Conservation (phyloP, 2,329 filamentous ascomycete genomes). For the Epichloe hybrida region DNA sequence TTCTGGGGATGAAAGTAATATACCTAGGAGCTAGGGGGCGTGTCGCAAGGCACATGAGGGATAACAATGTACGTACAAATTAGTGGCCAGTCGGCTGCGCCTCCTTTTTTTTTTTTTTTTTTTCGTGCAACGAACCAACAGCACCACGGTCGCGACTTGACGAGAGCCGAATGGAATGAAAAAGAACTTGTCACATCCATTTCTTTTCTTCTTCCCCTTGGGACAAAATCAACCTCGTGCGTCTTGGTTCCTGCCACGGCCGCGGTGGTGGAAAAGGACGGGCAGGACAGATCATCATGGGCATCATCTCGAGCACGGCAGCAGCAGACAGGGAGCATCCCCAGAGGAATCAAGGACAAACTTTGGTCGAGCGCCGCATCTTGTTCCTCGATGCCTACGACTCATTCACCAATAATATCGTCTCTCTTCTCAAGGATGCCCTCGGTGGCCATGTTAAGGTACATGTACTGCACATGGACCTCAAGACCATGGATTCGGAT, state of each 20-base stretch:
- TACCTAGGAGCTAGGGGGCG: too few species aligned
- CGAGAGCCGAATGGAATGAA: background rate
- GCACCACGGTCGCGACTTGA: too few species aligned
- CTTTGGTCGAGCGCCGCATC: constrained; percentile 31
- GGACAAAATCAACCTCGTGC: background rate
- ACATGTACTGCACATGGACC: constrained; percentile 23
- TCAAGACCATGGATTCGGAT: constrained; percentile 54
- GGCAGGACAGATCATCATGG: background rate
- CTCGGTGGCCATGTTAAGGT: constrained; percentile 53
- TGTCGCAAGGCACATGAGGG: too few species aligned
- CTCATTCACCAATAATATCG: constrained; percentile 92
- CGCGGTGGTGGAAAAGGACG: too few species aligned
- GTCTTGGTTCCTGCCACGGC: background rate
- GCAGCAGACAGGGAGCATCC: background rate
- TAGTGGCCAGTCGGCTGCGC: too few species aligned
- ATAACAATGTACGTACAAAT: too few species aligned
- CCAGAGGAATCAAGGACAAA: background rate
- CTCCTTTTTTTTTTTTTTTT: too few species aligned
- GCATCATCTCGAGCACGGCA: background rate
- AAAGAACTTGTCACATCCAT: too few species aligned
- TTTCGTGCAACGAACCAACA: too few species aligned
- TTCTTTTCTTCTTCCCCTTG: background rate
- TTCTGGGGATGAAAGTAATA: too few species aligned
- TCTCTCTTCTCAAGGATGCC: constrained; percentile 60
- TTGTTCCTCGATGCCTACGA: constrained; percentile 94